These are phyloP conservation scores for Murraya koenigii DNA, from an alignment of 345 rosid genomes.

Conservation along the genomic window DNA sequence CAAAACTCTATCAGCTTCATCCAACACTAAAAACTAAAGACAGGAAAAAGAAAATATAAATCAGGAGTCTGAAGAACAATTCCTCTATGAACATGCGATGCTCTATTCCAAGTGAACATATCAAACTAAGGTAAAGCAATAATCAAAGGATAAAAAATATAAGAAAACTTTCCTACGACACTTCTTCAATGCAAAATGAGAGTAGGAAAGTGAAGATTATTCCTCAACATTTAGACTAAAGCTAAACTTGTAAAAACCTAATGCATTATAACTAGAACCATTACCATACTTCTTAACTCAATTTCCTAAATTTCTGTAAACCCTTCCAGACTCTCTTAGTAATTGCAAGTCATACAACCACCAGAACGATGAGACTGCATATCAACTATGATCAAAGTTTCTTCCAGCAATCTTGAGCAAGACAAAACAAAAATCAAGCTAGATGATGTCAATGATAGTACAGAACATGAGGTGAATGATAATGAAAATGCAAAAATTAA, in stretches of 20 bases:
- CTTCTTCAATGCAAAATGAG: not conserved
- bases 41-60: constrained; percentile 5
- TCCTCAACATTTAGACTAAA: not conserved
- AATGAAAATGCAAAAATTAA: not conserved
- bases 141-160: not conserved
- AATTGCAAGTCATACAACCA: not conserved
- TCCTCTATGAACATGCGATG: not conserved
- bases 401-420: not conserved
- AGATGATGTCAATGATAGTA: not conserved
- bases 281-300: not conserved
- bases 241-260: not conserved
- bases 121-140: not conserved
- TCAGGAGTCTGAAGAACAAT: not conserved
- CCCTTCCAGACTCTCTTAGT: not conserved
- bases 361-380: not conserved
- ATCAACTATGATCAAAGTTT: not conserved
- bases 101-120: not conserved
- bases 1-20: constrained; percentile 96
- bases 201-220: not conserved
- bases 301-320: not conserved
- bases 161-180: not conserved
- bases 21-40: constrained; percentile 77
- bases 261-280: not conserved
- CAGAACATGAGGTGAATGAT: not conserved
- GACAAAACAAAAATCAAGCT: not conserved